phyloP scores from a whole-genome alignment of 257 asterid genomes.

The Ligustrum vulgare region DNA sequence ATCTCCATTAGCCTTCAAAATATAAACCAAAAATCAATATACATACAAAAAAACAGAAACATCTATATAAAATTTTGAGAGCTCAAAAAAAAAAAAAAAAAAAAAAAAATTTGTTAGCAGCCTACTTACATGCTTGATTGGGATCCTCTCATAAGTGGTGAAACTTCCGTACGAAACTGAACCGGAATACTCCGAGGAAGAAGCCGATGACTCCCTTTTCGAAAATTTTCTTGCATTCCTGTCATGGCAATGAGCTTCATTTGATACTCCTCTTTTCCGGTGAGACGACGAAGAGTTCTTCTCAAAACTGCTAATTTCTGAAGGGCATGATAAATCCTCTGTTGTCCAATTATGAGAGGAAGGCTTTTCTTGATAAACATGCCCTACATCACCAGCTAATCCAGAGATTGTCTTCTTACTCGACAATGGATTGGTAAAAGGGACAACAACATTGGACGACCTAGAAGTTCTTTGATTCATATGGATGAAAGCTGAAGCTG shows the following conservation, averaged over 20 bases:
- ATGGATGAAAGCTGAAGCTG: conserved; percentile 32
- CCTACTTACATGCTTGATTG: conserved; percentile 60
- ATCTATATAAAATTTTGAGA: background rate
- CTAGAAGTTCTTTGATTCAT: conserved; percentile 22
- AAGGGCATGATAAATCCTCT: conserved; percentile 46
- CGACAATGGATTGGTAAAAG: conserved; percentile 16
- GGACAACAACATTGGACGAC: conserved; percentile 1
- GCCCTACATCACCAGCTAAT: background rate
- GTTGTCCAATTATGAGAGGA: conserved; percentile 41
- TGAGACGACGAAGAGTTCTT: conserved; percentile 34
- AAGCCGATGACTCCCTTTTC: conserved; percentile 65
- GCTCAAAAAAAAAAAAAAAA: background rate
- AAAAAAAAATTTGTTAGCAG: background rate
- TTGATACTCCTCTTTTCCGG: conserved; percentile 32
- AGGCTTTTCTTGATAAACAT: background rate
- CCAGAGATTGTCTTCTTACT: conserved; percentile 11
- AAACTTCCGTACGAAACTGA: conserved; percentile 89
- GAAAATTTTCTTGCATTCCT: conserved; percentile 32
- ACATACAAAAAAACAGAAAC: background rate
- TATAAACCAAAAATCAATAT: background rate
- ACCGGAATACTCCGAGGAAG: conserved; percentile 48
- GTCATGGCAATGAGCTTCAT: conserved; percentile 54
- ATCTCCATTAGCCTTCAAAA: conserved; percentile 59
- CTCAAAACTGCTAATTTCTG: conserved; percentile 69
- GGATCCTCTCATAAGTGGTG: conserved; percentile 83